These are phyloP conservation scores for Monocercomonoides exilis DNA, from an alignment of 78 protist species.

Conservation along the genomic window DNA sequence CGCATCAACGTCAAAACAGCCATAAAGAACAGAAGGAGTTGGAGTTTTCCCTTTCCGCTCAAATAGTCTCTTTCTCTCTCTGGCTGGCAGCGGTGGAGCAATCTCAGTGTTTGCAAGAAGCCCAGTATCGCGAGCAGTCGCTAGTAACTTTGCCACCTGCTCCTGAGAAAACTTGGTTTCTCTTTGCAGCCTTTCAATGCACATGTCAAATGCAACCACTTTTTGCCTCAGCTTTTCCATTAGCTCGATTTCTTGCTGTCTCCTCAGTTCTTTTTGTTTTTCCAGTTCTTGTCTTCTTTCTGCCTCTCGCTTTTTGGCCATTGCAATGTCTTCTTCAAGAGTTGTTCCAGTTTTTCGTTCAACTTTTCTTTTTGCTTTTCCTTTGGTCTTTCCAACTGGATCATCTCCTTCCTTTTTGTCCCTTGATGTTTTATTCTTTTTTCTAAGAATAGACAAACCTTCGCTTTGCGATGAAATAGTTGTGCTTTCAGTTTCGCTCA, in stretches of 20 bases:
- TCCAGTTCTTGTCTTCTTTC: neutral
- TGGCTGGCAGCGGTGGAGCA: neutral
- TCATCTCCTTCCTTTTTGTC: no score
- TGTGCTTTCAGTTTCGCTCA: no score
- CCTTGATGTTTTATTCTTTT: no score
- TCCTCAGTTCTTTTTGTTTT: neutral
- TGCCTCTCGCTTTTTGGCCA: neutral
- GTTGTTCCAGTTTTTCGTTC: neutral
- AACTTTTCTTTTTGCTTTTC: neutral
- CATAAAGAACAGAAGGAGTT: neutral
- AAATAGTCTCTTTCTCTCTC: neutral
- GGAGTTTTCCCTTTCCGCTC: neutral
- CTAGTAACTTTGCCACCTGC: neutral
- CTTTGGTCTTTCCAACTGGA: neutral
- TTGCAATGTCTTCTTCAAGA: neutral
- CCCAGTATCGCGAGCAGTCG: neutral
- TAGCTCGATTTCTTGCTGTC: neutral
- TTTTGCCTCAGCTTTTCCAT: neutral
- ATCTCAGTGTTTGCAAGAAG: neutral
- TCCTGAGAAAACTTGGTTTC: neutral
- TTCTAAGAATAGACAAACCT: no score
- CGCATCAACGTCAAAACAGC: neutral
- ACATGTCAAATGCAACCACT: neutral
- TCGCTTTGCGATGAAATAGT: no score
- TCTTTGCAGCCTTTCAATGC: neutral